Evolutionary conservation across 129 eudicot species (phyloP), one percentile per base, ranked within the genome.

Genomic region (Pseudognaphalium luteoalbum): DNA sequence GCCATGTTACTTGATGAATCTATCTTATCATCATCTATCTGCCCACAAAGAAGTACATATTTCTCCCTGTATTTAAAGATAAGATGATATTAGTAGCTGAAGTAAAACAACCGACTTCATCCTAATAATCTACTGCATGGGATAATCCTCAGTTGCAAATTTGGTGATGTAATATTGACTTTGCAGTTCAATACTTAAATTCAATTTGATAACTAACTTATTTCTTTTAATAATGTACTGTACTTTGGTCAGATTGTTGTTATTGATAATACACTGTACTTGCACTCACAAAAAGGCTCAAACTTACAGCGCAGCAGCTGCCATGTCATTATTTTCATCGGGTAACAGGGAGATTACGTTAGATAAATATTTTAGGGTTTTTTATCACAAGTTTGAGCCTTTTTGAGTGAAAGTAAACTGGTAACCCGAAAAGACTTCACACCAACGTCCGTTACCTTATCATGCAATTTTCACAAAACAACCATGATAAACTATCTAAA

Each of bases 1-100:
- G 75, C 89, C 71, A 83, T 29, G 58, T 71, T 65, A 54, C 85
- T 81, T 56, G 86, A 80, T 68, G 86, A 79, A 14, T 87, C 91
- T 68, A 79, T 70, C 75, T 87, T 91, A 81, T 95, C 95, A 82
- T 95, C 99, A 3, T 95, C 99, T 76, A 95, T 95, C 89, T 87
- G 97, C 61, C 96, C 97, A 78, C 91, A 91, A 20, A 95, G 92
- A 68, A 84, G 86, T 71, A 95, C 88, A 80, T 91, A 95, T 75
- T 95, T 95, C 82, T 95, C 99, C 96, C 99, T 95, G 85, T 67
- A 67, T 64, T 75, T 50, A 78, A 66, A 68, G 35, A 56, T 35
- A 81, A 37, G 69, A 60, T 28, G 15, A 21, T 73, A 54, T 67
- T 17, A 57, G 61, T 29, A 86, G 17, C 50, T 54, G 65, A 81